These are phyloP conservation scores for Heterobasidion irregulare DNA, from an alignment of 1,284 basidiomycete species.

Conservation along the genomic window DNA sequence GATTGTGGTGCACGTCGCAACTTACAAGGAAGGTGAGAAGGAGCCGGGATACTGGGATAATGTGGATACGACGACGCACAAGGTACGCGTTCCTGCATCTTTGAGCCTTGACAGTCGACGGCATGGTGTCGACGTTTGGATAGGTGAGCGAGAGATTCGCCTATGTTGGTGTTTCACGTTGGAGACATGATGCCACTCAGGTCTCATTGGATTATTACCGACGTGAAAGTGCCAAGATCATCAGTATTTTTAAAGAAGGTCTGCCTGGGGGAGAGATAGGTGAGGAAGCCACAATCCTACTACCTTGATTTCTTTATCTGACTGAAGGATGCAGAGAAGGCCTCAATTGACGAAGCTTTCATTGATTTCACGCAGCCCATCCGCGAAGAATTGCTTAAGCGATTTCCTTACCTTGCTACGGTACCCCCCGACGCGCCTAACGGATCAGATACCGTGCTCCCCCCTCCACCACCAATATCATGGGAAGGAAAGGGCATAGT, in stretches of 20 bases:
- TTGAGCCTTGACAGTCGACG: neutral
- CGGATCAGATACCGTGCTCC: constrained; percentile 78
- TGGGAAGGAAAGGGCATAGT: constrained; percentile 69
- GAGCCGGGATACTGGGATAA: constrained; percentile 88
- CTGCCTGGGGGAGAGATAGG: constrained; percentile 68
- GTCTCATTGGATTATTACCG: constrained; percentile 94
- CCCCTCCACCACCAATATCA: constrained; percentile 59
- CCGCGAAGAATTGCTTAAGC: constrained; percentile 60
- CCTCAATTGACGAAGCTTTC: constrained; percentile 82
- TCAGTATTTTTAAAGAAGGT: constrained; percentile 77
- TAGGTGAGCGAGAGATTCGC: neutral
- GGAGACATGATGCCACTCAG: constrained; percentile 27
- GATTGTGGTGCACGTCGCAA: constrained; percentile 87
- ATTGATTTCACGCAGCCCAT: constrained; percentile 82
- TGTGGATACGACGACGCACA: constrained; percentile 84
- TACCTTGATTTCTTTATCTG: neutral
- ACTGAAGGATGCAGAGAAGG: constrained; percentile 52
- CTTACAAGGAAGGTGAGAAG: constrained; percentile 83
- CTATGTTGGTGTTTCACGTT: neutral
- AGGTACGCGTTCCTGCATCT: constrained; percentile 40
- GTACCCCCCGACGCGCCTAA: constrained; percentile 62
- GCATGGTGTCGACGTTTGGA: neutral
- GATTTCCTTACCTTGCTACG: constrained; percentile 70
- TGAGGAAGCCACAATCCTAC: constrained; percentile 20
- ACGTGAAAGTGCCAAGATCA: constrained; percentile 84